A percentile compares a stretch with the other conserved stretches of the same genome.
Evolutionary conservation across 306 rosid species (phyloP).

Genomic region (Cucurbita argyrosperma): DNA sequence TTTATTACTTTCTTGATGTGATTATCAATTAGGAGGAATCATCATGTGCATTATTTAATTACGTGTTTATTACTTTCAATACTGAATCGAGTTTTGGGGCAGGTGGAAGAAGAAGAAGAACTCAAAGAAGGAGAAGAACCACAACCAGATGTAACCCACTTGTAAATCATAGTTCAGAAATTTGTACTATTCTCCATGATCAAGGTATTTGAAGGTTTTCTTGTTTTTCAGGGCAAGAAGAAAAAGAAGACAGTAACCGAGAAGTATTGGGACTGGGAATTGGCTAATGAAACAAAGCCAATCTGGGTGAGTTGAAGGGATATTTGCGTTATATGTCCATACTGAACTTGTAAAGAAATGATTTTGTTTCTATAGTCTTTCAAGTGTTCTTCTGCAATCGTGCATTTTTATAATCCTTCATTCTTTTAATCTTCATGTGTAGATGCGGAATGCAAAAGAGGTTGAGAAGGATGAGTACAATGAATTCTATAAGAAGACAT

Average conservation of each 20-base stretch:
- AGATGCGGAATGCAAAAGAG: conserved; percentile 92
- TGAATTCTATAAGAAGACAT: conserved; percentile 83
- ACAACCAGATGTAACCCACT: conserved; percentile 45
- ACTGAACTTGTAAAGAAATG: background rate
- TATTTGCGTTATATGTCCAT: background rate
- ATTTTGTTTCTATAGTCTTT: background rate
- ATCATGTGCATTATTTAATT: background rate
- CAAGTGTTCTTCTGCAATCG: background rate
- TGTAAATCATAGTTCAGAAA: background rate
- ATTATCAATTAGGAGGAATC: background rate
- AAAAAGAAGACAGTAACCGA: conserved; percentile 70
- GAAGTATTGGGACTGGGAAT: conserved; percentile 98
- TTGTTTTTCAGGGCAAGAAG: conserved; percentile 51
- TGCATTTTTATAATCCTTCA: conserved; percentile 5
- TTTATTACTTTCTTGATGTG: background rate
- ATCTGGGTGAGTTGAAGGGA: conserved; percentile 67
- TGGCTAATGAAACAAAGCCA: conserved; percentile 89
- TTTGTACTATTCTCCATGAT: background rate
- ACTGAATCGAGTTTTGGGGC: conserved; percentile 6
- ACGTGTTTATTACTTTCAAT: background rate
- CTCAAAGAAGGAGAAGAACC: conserved; percentile 89
- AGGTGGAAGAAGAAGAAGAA: conserved; percentile 99
- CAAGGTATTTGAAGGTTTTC: conserved; percentile 1
- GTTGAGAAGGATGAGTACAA: conserved; percentile 69
- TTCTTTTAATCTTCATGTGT: conserved; percentile 10